Base-by-base conservation (phyloP, 805 yeast genomes). In the Ogataea allantospora region DNA sequence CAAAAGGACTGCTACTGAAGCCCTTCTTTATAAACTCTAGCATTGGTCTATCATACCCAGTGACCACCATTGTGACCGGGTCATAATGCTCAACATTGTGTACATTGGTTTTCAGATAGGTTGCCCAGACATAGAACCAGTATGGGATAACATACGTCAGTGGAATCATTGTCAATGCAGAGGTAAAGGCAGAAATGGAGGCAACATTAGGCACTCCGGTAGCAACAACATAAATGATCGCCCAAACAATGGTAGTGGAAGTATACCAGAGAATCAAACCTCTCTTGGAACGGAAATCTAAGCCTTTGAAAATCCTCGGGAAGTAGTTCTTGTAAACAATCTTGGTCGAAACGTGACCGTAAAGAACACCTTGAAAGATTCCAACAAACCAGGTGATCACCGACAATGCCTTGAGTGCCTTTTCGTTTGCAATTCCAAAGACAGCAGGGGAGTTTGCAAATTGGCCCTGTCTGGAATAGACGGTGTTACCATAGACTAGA, bases 381-480 rank as follows among this genome's bases (percentile, higher is more conserved):
- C 71, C 73, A 10, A 66, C 54, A 44, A 40, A 60, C 51, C 43
- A 70, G 52, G 58, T 70, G 62, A 35, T 54, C 46, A 35, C 68
- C 62, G 32, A 63, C 54, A 54, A 63, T 65, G 62, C 69, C 47
- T 37, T 62, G 54, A 45, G 58, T 50, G 48, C 57, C 4, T 13
- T 37, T 11, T 12, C 27, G 27, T 59, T 48, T 38, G 62, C 49
- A 20, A 71, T 53, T 27, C 73, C 75, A 49, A 67, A 72, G 43
- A 68, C 66, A 13, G 75, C 73, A 5, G 73, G 71, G 41, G 67
- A 65, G 32, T 60, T 56, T 30, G 58, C 50, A 45, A 58, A 71
- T 54, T 71, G 77, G 15, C 77, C 77, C 46, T 68, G 72, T 53
- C 60, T 62, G 7, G 65, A 55, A 54, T 71, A 71, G 22, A 67